These are phyloP conservation scores for Lactarius deliciosus DNA, from an alignment of 768 basidiomycete genomes.

Conservation along the genomic window DNA sequence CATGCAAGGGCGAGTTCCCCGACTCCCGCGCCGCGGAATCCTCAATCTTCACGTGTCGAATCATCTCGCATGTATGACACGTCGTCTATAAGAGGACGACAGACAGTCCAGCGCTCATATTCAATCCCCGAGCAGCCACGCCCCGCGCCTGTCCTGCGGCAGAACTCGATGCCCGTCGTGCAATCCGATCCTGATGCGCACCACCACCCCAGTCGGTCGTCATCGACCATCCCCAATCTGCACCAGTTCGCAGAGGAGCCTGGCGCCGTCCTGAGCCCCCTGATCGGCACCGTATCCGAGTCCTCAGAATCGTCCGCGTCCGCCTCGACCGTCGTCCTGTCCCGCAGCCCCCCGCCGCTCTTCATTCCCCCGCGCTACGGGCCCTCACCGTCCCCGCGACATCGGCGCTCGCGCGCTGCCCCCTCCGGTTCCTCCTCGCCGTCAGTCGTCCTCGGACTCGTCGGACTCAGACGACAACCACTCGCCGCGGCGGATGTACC, in stretches of 20 bases:
- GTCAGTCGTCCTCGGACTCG: constrained; percentile 1
- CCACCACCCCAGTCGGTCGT: background rate
- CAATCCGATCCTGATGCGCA: constrained; percentile 6
- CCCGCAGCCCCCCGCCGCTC: constrained; percentile 37
- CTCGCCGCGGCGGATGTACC: constrained; percentile 3
- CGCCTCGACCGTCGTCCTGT: constrained; percentile 28
- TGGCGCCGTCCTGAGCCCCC: constrained; percentile 34
- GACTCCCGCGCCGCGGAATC: constrained; percentile 21
- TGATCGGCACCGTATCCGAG: constrained; percentile 29
- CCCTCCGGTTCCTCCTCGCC: constrained; percentile 47
- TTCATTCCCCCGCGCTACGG: constrained; percentile 37
- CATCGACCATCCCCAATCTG: constrained; percentile 25
- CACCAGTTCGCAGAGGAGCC: constrained; percentile 37
- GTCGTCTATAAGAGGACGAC: constrained; percentile 6
- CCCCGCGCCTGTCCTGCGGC: constrained; percentile 13
- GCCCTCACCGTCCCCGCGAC: constrained; percentile 33
- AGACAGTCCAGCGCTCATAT: constrained; percentile 22
- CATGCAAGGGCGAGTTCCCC: constrained; percentile 20
- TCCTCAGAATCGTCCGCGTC: constrained; percentile 22
- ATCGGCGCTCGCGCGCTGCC: constrained; percentile 42
- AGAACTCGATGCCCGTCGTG: constrained; percentile 26
- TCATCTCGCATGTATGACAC: constrained; percentile 12
- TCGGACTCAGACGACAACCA: constrained; percentile 20
- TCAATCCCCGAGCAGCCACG: constrained; percentile 21
- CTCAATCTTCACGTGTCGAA: constrained; percentile 12